Base-by-base conservation (phyloP, 2,329 filamentous ascomycete species). In the Fusarium ambrosium region DNA sequence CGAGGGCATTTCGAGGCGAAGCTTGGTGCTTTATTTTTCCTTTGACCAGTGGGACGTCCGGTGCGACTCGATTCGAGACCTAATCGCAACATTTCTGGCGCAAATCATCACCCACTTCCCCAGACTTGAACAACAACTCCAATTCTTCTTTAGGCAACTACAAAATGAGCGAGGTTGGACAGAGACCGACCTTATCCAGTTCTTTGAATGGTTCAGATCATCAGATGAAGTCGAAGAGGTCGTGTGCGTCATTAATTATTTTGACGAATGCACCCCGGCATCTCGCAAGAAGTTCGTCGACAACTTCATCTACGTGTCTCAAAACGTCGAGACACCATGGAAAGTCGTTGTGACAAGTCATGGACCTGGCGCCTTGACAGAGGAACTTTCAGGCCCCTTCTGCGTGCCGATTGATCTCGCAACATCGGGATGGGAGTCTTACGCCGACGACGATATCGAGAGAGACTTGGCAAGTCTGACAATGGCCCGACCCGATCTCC, bases 21-120 rank as follows among this genome's bases (percentile, higher is more conserved):
- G 4, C 4, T 62, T n/a, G 2, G 32, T 68, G 2, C 67, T 69
- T 0, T 68, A 58, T 13, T 69, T 68, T 22, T 68, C 64, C 2
- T 69, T 68, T 11, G 22, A 68, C 1, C 58, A 6, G 16, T 69
- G 51, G 5, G 64, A 69, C 2, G 64, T 69, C 2, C 67, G 67
- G 3, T 60, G 56, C 16, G 48, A 69, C 5, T 62, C 56, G 4
- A 69, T 69, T 24, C 39, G 67, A 24, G 64, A 69, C 6, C 56
- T 68, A 45, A 68, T 68, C 4, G 64, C 64, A 0, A 69, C 64
- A 0, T 68, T 68, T 1, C 2, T 69, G 9, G 56, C 67, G 0
- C 67, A 69, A 10, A 69, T 69, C 0, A 43, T 22, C 14, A 69
- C 22, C 2, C 64, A 62, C 11, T 37, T 58, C 6, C 64, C 64